Percentiles rank a stretch among this genome's conserved stretches.
Conservation (phyloP, 768 basidiomycete species). For the Lyophyllum atratum region DNA sequence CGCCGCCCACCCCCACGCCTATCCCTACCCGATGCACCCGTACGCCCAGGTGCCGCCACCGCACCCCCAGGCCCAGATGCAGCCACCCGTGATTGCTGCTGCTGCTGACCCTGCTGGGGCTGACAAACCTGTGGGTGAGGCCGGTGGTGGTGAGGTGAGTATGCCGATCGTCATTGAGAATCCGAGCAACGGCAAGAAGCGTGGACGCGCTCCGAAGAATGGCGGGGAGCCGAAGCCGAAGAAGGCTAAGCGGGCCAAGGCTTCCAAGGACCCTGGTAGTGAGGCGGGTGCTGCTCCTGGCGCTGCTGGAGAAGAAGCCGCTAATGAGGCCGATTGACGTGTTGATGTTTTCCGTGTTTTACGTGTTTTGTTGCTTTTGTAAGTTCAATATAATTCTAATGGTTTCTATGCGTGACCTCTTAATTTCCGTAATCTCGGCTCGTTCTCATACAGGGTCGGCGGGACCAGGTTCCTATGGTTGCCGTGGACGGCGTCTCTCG, state of each 20-base stretch:
- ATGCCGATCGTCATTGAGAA: not conserved
- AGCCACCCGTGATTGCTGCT: not conserved
- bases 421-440: not conserved
- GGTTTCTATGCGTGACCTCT: not conserved
- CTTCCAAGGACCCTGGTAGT: not conserved
- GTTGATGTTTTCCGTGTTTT: not conserved
- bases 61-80: not conserved
- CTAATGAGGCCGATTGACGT: not conserved
- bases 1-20: not conserved
- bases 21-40: not conserved
- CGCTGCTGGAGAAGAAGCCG: not conserved
- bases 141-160: not conserved
- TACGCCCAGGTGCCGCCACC: not conserved
- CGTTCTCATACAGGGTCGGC: not conserved
- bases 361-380: not conserved
- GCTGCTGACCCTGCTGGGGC: not conserved
- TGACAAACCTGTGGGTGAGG: not conserved
- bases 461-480: no score
- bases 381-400: not conserved
- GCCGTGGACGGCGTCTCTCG: no score
- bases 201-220: not conserved
- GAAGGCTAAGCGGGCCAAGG: slow-evolving; percentile 1
- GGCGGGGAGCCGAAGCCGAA: not conserved
- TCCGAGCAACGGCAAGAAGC: not conserved
- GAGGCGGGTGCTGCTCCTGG: not conserved